These are phyloP conservation scores for Selaginella tamariscina DNA, from an alignment of 75 land plant genomes.

Conservation along the genomic window DNA sequence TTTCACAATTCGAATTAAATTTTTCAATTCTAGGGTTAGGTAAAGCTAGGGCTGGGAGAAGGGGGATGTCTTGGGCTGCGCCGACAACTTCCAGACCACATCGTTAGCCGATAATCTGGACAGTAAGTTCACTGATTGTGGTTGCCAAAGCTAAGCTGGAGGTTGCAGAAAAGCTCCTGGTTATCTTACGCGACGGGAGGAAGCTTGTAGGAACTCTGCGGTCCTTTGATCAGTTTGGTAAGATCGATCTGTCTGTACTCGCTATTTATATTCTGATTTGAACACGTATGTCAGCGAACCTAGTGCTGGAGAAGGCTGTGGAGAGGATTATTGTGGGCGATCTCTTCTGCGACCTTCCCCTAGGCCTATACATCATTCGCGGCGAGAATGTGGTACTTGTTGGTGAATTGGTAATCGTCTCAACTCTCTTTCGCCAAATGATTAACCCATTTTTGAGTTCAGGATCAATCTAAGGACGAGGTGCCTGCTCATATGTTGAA, in stretches of 20 bases:
- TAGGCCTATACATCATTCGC: slow-evolving; percentile 90
- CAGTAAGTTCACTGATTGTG: slow-evolving; percentile 17
- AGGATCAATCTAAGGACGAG: slow-evolving; percentile 83
- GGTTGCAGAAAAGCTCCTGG: slow-evolving; percentile 93
- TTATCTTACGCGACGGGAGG: slow-evolving; percentile 87
- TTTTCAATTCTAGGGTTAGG: neutral
- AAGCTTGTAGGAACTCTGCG: slow-evolving; percentile 83
- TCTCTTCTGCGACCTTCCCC: slow-evolving; percentile 82
- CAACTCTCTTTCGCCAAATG: neutral
- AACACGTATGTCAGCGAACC: slow-evolving; percentile 55
- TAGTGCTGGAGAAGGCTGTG: slow-evolving; percentile 80
- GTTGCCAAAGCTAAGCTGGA: too few relatives aligned
- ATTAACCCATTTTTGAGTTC: neutral
- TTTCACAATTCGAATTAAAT: neutral
- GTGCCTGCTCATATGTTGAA: slow-evolving; percentile 84
- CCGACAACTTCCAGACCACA: slow-evolving; percentile 24
- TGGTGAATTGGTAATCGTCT: slow-evolving; percentile 75
- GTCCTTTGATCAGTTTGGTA: slow-evolving; percentile 99
- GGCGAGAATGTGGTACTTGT: slow-evolving; percentile 97
- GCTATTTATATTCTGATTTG: neutral
- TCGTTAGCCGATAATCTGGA: slow-evolving; percentile 35
- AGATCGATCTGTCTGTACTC: neutral
- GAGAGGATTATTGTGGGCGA: slow-evolving; percentile 94
- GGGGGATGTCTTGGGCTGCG: slow-evolving; percentile 29
- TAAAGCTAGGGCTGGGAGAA: neutral